These are phyloP conservation scores for Sporisorium reilianum DNA, from an alignment of 1,284 basidiomycete genomes.

Conservation along the genomic window DNA sequence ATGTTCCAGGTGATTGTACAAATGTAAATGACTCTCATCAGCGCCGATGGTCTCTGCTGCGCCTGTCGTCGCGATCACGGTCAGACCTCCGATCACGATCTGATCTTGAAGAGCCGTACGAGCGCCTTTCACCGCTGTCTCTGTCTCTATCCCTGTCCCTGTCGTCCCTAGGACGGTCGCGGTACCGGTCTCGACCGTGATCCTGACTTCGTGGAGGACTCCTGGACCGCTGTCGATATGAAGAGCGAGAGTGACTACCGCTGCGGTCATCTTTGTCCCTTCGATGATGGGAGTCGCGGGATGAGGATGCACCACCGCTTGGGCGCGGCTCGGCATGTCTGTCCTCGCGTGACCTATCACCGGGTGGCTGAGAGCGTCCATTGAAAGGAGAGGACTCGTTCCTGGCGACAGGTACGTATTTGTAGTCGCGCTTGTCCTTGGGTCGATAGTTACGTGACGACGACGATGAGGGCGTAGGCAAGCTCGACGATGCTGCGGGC, in stretches of 20 bases:
- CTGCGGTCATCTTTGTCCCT: slow-evolving; percentile 48
- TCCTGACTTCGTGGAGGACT: slow-evolving; percentile 21
- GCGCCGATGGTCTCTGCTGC: slow-evolving; percentile 18
- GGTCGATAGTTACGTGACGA: slow-evolving; percentile 72
- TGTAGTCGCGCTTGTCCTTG: slow-evolving; percentile 73
- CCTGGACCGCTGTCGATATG: slow-evolving; percentile 20
- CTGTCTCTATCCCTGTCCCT: slow-evolving; percentile 9
- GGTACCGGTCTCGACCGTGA: slow-evolving; percentile 43
- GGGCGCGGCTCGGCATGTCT: slow-evolving; percentile 12
- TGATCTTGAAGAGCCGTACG: slow-evolving; percentile 24
- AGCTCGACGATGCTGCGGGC: slow-evolving; percentile 9
- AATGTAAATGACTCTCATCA: slow-evolving; percentile 4
- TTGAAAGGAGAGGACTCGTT: slow-evolving; percentile 70
- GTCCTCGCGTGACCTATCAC: slow-evolving; percentile 25
- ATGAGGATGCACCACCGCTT: slow-evolving; percentile 17
- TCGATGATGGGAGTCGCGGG: slow-evolving; percentile 29
- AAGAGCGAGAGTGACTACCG: slow-evolving; percentile 40
- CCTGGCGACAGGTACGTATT: slow-evolving; percentile 81
- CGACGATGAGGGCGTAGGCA: slow-evolving; percentile 15
- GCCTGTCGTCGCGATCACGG: slow-evolving; percentile 30
- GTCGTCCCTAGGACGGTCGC: slow-evolving; percentile 26
- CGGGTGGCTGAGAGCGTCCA: slow-evolving; percentile 1
- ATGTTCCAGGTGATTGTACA: slow-evolving; percentile 5
- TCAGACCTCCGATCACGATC: slow-evolving; percentile 50
- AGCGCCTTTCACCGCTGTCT: slow-evolving; percentile 9